phyloP scores from a whole-genome alignment of 208 protist species.

The Lotmaria passim region DNA sequence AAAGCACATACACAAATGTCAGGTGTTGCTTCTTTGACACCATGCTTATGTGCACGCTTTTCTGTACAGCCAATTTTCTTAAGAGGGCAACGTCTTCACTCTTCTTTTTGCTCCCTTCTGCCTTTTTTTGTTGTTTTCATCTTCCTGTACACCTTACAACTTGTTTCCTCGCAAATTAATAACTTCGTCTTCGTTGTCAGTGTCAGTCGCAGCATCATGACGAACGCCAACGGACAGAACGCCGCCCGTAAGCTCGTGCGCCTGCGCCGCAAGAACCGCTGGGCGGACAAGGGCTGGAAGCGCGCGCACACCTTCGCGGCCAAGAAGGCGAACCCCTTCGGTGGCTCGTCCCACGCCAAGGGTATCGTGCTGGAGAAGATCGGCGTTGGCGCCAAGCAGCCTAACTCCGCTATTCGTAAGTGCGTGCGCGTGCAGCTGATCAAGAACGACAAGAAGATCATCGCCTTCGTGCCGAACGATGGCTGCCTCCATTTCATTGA shows the following conservation, averaged over 20 bases:
- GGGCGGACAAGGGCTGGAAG: conserved; percentile 99
- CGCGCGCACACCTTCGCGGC: conserved; percentile 95
- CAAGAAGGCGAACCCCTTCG: conserved; percentile 98
- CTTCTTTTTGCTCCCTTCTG: not conserved
- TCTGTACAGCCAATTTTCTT: no score
- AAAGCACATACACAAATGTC: no score
- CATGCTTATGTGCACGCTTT: no score
- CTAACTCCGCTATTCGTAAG: conserved; percentile 99
- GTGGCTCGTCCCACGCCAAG: conserved; percentile 98
- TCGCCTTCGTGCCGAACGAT: conserved; percentile 99
- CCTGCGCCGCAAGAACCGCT: conserved; percentile 94
- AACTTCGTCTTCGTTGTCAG: not conserved
- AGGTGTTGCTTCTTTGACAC: no score
- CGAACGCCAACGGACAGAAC: conserved; percentile 98
- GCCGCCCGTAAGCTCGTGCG: conserved; percentile 97
- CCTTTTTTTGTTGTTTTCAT: not conserved
- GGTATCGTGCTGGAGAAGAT: conserved; percentile 99
- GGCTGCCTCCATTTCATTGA: conserved; percentile 99
- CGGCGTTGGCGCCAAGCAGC: conserved; percentile 99
- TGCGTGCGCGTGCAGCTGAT: conserved; percentile 99
- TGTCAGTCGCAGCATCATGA: conserved; percentile 51
- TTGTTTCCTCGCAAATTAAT: no score
- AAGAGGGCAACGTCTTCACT: no score
- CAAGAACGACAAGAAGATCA: conserved; percentile 99
- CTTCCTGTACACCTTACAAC: no score